phyloP scores from a whole-genome alignment of 1,284 basidiomycete species.

The Ganoderma leucocontextum region DNA sequence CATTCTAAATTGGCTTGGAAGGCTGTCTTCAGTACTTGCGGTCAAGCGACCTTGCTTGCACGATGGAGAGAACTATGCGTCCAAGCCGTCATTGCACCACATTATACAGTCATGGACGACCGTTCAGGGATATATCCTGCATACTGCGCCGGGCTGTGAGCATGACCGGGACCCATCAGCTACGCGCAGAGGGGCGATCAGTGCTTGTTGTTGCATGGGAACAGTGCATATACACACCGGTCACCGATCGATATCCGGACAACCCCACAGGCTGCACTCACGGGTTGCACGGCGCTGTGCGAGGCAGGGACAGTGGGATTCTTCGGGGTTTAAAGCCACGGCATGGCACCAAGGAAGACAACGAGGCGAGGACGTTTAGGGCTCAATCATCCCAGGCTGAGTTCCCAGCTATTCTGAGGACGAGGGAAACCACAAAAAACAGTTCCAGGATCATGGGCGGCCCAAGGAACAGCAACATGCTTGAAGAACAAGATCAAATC shows the following conservation, averaged over 20 bases:
- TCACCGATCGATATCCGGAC: constrained; percentile 3
- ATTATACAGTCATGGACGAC: background rate
- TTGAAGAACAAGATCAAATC: background rate
- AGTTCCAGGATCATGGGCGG: background rate
- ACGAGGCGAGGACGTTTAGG: background rate
- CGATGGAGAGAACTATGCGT: background rate
- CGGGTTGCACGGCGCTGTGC: constrained; percentile 4
- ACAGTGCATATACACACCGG: constrained; percentile 2
- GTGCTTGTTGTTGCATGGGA: constrained; percentile 6
- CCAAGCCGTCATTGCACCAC: background rate
- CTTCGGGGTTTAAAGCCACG: constrained; percentile 4
- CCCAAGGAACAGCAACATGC: background rate
- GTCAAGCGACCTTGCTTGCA: background rate
- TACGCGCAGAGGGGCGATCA: constrained; percentile 3
- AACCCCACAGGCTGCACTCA: background rate
- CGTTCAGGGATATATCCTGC: background rate
- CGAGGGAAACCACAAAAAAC: background rate
- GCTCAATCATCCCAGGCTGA: background rate
- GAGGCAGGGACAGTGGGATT: background rate
- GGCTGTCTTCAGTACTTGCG: background rate
- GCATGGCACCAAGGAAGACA: background rate
- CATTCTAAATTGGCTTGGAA: background rate
- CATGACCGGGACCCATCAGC: background rate
- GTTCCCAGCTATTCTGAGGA: background rate
- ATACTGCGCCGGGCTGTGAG: background rate